phyloP scores from a whole-genome alignment of 805 yeast species.

The Tetrapisispora fleetii region DNA sequence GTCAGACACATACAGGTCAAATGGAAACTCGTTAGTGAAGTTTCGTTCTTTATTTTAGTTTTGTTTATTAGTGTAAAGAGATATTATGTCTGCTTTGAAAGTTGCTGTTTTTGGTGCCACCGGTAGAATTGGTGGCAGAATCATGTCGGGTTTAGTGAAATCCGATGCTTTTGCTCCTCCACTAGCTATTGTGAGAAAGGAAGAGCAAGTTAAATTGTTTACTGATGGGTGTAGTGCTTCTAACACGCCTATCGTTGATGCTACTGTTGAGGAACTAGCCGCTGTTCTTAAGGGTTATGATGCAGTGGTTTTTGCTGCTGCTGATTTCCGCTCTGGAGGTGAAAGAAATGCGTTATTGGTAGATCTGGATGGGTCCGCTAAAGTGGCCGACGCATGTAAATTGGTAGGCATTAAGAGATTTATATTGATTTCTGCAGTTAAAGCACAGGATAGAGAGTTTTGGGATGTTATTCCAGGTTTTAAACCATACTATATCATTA shows the following conservation, averaged over 20 bases:
- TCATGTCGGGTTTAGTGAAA: slow-evolving; percentile 31
- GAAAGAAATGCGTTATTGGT: slow-evolving; percentile 40
- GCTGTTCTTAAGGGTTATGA: slow-evolving; percentile 37
- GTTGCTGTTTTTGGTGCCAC: slow-evolving; percentile 50
- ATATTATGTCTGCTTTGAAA: slow-evolving; percentile 12
- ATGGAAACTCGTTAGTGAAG: too few species aligned
- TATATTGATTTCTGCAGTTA: slow-evolving; percentile 46
- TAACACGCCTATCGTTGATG: slow-evolving; percentile 31
- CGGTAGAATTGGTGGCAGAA: slow-evolving; percentile 46
- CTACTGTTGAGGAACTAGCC: slow-evolving; percentile 29
- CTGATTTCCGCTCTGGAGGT: slow-evolving; percentile 32
- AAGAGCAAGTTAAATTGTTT: slow-evolving; percentile 37
- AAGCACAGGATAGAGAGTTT: slow-evolving; percentile 41
- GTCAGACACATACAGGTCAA: neutral
- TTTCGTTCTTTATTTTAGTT: too few species aligned
- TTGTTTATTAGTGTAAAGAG: neutral
- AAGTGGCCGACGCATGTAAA: slow-evolving; percentile 45
- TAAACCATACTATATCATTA: slow-evolving; percentile 47
- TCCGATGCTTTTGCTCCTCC: slow-evolving; percentile 23
- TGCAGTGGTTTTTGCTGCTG: slow-evolving; percentile 48
- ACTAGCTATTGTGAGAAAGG: slow-evolving; percentile 37
- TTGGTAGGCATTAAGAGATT: slow-evolving; percentile 36
- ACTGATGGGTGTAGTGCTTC: slow-evolving; percentile 13
- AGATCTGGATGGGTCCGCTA: slow-evolving; percentile 55
- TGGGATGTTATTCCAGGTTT: slow-evolving; percentile 33